Evolutionary conservation across 2,329 filamentous ascomycete genomes (phyloP), one percentile per base, ranked within the genome.

Genomic region (Cladobotryum mycophilum): DNA sequence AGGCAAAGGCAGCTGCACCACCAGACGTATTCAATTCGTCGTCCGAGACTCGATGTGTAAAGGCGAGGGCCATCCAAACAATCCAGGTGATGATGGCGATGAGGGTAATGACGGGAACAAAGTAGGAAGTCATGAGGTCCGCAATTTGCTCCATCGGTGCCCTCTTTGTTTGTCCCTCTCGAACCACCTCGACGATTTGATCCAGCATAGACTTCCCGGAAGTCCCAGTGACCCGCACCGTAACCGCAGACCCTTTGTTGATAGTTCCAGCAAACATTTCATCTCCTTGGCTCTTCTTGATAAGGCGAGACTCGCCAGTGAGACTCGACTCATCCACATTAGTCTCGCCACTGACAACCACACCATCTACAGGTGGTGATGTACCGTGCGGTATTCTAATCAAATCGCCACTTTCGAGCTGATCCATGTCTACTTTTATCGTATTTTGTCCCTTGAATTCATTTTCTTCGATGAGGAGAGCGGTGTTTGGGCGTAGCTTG

Each of bases 311-410:
- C 67, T 91, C 87, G 47, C 87, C 87, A 2, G 92, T 96, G 53
- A 97, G 74, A 54, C 89, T 95, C 11, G 89, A 91, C 66, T 97
- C 92, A 62, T 96, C 89, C 61, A 96, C 96, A 45, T 74, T 78
- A 41, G 81, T 82, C 45, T 81, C 76, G 3, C 81, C 84, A 54
- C 77, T 66, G 54, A 82, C 70, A 55, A 95, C 58, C 53, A 76
- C 67, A 7, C 91, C 91, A 63, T 96, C 92, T 5, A 86, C 89
- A 1, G 92, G 88, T 0, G 92, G 92, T 1, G 90, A 95, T 1
- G 81, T 79, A 2, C 92, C 92, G 53, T 91, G 82, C 2, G 83
- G 80, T 2, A 97, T 79, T 47, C 83, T 81, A 41, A 96, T 86
- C 0, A 78, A 67, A 58, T 93, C 88, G 2, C 86, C 86, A 52